phyloP scores from a whole-genome alignment of 495 filamentous ascomycete genomes.

The Penicillium angulare region DNA sequence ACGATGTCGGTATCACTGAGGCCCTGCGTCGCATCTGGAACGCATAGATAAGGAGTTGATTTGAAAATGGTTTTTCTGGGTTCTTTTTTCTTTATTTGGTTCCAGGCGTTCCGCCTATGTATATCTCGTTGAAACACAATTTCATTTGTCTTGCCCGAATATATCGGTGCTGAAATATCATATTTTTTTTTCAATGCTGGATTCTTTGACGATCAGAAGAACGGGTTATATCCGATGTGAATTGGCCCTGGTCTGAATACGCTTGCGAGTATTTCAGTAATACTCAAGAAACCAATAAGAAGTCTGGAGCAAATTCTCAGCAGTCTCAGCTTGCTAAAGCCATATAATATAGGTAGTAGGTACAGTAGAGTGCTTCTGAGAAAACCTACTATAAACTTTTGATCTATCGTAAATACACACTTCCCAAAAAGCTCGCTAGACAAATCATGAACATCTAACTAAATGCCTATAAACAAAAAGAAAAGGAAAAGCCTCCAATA shows the following conservation, averaged over 20 bases:
- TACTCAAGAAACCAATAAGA: no score
- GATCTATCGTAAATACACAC: constrained; percentile 7
- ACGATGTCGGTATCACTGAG: constrained; percentile 93
- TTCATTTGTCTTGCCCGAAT: constrained; percentile 27
- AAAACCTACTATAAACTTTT: neutral
- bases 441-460: neutral
- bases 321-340: no score
- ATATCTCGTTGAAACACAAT: constrained; percentile 31
- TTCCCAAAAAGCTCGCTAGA: no score
- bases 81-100: constrained; percentile 27
- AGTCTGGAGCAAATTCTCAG: no score
- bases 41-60: constrained; percentile 46
- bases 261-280: no score
- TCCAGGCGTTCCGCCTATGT: constrained; percentile 42
- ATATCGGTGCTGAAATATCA: constrained; percentile 22
- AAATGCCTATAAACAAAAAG: neutral
- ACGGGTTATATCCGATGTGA: no score
- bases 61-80: constrained; percentile 26
- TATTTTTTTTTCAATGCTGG: no score
- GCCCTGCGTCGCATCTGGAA: constrained; percentile 82
- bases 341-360: neutral
- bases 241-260: no score
- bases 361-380: no score
- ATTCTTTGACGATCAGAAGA: no score
- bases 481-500: neutral